Evolutionary conservation across 192 early-diverging fungal species (phyloP).

Genomic region (Coemansia sp.): DNA sequence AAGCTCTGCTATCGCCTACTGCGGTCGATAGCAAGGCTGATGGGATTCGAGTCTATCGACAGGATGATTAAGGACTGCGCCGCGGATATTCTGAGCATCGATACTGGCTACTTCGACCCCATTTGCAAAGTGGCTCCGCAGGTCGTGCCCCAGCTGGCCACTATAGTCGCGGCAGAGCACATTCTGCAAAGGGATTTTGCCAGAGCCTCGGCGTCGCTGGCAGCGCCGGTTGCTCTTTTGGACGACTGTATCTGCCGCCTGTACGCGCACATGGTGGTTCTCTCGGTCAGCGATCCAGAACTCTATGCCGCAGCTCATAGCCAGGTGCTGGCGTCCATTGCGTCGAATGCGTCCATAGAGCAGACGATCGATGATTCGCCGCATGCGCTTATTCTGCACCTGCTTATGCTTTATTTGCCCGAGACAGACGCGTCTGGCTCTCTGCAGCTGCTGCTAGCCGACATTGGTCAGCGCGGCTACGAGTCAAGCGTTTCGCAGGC

Average conservation of each 20-base stretch:
- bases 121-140: conserved; percentile 5
- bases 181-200: conserved; percentile 31
- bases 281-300: conserved; percentile 11
- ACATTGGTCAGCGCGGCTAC: neutral
- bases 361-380: conserved; percentile 13
- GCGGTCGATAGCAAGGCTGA: conserved; percentile 9
- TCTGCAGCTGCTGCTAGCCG: conserved; percentile 5
- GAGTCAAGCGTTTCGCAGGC: neutral
- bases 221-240: neutral
- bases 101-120: conserved; percentile 15
- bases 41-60: conserved; percentile 8
- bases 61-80: conserved; percentile 17
- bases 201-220: conserved; percentile 3
- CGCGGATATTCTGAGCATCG: conserved; percentile 26
- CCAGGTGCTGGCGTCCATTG: conserved; percentile 17
- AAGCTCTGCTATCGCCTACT: conserved; percentile 30
- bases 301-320: conserved; percentile 15
- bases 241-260: conserved; percentile 11
- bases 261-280: conserved; percentile 29
- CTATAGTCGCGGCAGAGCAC: conserved; percentile 23
- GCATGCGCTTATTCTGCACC: conserved; percentile 14
- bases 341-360: conserved; percentile 9
- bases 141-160: neutral
- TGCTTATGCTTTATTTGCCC: conserved; percentile 25
- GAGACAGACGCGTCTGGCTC: conserved; percentile 3